A percentile compares a stretch with the other conserved stretches of the same genome.
phyloP scores from a whole-genome alignment of 371 early-diverging fungal species.

The Mortierella sp. region DNA sequence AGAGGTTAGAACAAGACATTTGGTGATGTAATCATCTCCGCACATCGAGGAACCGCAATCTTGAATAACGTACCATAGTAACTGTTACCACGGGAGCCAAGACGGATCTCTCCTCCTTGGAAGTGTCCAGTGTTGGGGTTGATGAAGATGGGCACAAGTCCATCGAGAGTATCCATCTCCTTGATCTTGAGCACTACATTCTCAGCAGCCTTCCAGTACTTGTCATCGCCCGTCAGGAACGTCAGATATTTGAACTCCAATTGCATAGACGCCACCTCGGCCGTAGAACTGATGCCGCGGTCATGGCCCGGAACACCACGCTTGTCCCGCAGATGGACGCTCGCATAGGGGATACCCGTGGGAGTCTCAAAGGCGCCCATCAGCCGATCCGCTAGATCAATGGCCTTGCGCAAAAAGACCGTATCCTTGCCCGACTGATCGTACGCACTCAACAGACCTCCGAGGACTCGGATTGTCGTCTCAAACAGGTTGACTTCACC shows the following conservation, averaged over 20 bases:
- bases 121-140: constrained; percentile 63
- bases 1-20: neutral
- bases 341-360: constrained; percentile 84
- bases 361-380: constrained; percentile 82
- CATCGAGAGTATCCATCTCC: constrained; percentile 69
- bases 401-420: constrained; percentile 78
- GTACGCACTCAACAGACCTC: constrained; percentile 89
- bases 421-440: constrained; percentile 78
- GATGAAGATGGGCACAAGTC: constrained; percentile 85
- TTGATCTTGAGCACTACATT: constrained; percentile 73
- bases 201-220: constrained; percentile 81
- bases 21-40: too few relatives aligned
- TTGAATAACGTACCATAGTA: constrained; percentile 92
- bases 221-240: constrained; percentile 77
- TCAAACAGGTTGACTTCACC: constrained; percentile 92
- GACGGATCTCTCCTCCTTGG: constrained; percentile 65
- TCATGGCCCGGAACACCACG: constrained; percentile 58
- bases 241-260: constrained; percentile 91
- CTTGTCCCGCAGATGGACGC: constrained; percentile 68
- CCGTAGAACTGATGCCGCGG: constrained; percentile 68
- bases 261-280: constrained; percentile 90
- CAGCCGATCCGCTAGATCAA: constrained; percentile 83
- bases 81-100: constrained; percentile 91
- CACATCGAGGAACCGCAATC: too few relatives aligned
- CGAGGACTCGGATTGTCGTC: constrained; percentile 93